phyloP scores from a whole-genome alignment of 164 flowering plant species.

The Litsea cubeba region DNA sequence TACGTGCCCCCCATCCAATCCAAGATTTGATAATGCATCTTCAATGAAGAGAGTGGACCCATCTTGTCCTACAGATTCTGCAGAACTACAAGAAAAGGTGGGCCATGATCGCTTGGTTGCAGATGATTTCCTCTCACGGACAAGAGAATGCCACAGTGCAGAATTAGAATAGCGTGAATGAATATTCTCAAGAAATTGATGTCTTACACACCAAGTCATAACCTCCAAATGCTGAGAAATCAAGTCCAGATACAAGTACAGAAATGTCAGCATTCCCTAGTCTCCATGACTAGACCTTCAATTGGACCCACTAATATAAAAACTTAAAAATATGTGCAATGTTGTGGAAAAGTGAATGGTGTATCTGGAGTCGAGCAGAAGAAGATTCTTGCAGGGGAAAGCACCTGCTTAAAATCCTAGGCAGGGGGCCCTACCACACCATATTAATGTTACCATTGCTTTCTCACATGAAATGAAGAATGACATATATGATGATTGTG shows the following conservation, averaged over 20 bases:
- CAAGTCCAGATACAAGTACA: conserved; percentile 5
- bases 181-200: conserved; percentile 69
- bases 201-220: conserved; percentile 78
- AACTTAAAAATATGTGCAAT: background rate
- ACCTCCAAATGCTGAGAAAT: conserved; percentile 83
- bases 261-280: background rate
- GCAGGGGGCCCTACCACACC: too few relatives aligned
- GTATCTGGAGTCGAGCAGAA: background rate
- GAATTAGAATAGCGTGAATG: conserved; percentile 41
- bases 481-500: too few relatives aligned
- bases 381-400: background rate
- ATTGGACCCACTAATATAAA: background rate
- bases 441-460: too few relatives aligned
- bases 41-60: conserved; percentile 81
- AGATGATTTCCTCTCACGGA: conserved; percentile 70
- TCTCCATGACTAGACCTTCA: background rate
- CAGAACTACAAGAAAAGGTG: conserved; percentile 33
- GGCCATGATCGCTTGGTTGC: conserved; percentile 82
- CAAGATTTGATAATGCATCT: conserved; percentile 86
- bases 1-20: conserved; percentile 35
- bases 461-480: too few relatives aligned
- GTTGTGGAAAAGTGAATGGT: background rate
- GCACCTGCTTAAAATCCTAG: too few relatives aligned
- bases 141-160: conserved; percentile 50
- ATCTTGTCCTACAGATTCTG: conserved; percentile 34